A percentile compares a stretch with the other conserved stretches of the same genome.
Evolutionary conservation across 179 eudicot species (phyloP).

Genomic region (Beta lomatogona): DNA sequence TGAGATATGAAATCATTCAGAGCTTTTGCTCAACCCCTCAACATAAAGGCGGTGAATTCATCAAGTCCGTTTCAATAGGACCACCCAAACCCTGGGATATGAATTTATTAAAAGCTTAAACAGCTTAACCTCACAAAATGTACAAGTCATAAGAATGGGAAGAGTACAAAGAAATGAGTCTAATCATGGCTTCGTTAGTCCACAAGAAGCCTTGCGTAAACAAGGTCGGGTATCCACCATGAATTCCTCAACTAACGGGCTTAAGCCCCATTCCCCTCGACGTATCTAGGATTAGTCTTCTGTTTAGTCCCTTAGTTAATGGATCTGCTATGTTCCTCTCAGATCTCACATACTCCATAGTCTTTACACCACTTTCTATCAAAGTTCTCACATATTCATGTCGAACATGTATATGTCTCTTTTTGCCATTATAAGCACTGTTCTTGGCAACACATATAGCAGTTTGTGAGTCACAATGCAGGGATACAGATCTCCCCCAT

Average conservation of each 20-base stretch:
- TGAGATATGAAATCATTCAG: too few relatives aligned
- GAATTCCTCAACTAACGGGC: not conserved
- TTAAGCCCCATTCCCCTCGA: conserved; percentile 2
- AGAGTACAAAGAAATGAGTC: not conserved
- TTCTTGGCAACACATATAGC: not conserved
- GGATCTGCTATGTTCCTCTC: not conserved
- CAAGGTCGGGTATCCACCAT: not conserved
- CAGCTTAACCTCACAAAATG: too few relatives aligned
- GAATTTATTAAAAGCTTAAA: not conserved
- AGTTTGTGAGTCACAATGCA: too few relatives aligned
- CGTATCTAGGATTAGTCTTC: not conserved
- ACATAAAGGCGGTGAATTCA: too few relatives aligned
- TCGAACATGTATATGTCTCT: not conserved
- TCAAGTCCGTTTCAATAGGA: not conserved
- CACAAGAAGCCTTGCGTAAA: not conserved
- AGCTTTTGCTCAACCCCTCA: too few relatives aligned
- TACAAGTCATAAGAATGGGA: not conserved
- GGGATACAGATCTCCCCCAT: too few relatives aligned
- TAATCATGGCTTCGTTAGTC: not conserved
- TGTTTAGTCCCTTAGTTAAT: not conserved
- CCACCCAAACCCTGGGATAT: not conserved
- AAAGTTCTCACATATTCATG: too few relatives aligned
- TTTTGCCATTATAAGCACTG: not conserved
- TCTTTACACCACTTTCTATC: too few relatives aligned
- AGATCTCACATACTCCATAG: too few relatives aligned